A percentile compares a stretch with the other conserved stretches of the same genome.
Conservation (phyloP, 2,329 filamentous ascomycete genomes). For the Phialocephala sp. region DNA sequence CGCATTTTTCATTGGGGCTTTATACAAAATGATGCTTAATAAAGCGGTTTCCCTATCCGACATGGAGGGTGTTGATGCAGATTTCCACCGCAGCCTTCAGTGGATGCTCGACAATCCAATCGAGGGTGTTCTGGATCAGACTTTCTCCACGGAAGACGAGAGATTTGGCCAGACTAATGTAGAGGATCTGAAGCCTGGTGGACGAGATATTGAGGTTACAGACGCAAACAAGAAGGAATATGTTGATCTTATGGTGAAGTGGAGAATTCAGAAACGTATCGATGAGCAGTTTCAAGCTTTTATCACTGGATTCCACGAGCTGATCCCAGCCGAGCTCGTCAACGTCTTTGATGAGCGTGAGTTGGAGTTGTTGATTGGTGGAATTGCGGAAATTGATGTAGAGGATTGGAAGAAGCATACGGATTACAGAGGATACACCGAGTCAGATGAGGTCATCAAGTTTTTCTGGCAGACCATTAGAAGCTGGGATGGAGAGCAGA, state of each 20-base stretch:
- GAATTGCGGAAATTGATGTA: slow-evolving; percentile 99
- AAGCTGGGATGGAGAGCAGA: slow-evolving; percentile 97
- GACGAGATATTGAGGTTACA: slow-evolving; percentile 91
- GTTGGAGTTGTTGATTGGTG: slow-evolving; percentile 92
- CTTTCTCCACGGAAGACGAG: slow-evolving; percentile 96
- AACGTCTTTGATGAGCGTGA: slow-evolving; percentile 99
- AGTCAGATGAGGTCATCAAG: slow-evolving; percentile 95
- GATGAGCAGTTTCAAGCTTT: slow-evolving; percentile 99
- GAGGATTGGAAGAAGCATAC: slow-evolving; percentile 99
- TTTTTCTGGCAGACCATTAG: slow-evolving; percentile 99
- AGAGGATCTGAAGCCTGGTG: slow-evolving; percentile 90
- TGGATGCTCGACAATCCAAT: slow-evolving; percentile 99
- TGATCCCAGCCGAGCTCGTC: slow-evolving; percentile 94
- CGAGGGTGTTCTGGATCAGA: slow-evolving; percentile 90
- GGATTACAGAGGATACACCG: slow-evolving; percentile 97
- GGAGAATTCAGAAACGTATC: slow-evolving; percentile 98
- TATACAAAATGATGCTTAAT: slow-evolving; percentile 99
- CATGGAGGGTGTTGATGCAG: slow-evolving; percentile 98
- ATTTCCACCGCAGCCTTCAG: slow-evolving; percentile 94
- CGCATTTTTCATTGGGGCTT: slow-evolving; percentile 97
- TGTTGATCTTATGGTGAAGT: slow-evolving; percentile 97
- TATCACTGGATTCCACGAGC: slow-evolving; percentile 95
- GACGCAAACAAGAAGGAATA: slow-evolving; percentile 99
- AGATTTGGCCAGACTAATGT: slow-evolving; percentile 93
- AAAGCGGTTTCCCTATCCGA: slow-evolving; percentile 91